These are phyloP conservation scores for Echria macrotheca DNA, from an alignment of 495 filamentous ascomycete species.

Conservation along the genomic window DNA sequence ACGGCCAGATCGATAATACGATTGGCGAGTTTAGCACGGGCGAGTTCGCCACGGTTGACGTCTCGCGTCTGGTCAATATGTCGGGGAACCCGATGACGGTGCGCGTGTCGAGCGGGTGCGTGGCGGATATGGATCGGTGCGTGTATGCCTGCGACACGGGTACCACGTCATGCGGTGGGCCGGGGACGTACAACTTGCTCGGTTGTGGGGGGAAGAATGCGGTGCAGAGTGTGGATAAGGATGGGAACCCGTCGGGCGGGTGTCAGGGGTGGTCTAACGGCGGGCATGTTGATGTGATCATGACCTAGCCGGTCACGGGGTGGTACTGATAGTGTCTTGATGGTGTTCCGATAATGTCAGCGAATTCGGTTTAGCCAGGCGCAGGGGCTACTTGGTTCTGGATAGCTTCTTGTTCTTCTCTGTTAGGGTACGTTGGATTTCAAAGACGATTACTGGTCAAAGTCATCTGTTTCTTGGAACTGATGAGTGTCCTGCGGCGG, in stretches of 20 bases:
- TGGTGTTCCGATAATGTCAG: too few relatives aligned
- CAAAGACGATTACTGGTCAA: too few relatives aligned
- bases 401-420: too few relatives aligned
- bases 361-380: too few relatives aligned
- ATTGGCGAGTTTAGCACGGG: slow-evolving; percentile 34
- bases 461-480: too few relatives aligned
- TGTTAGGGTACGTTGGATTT: too few relatives aligned
- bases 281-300: slow-evolving; percentile 19
- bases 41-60: slow-evolving; percentile 27
- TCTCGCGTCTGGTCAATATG: slow-evolving; percentile 37
- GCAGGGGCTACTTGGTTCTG: too few relatives aligned
- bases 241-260: slow-evolving; percentile 24
- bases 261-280: slow-evolving; percentile 26
- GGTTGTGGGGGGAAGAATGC: slow-evolving; percentile 19
- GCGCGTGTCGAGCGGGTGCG: slow-evolving; percentile 11
- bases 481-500: too few relatives aligned
- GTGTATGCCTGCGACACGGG: slow-evolving; percentile 15
- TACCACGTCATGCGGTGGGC: slow-evolving; percentile 15
- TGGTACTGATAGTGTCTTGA: too few relatives aligned
- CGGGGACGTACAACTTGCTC: slow-evolving; percentile 18
- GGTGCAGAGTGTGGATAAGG: slow-evolving; percentile 9
- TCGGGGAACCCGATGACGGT: slow-evolving; percentile 28
- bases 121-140: slow-evolving; percentile 20
- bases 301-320: too few relatives aligned
- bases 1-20: slow-evolving; percentile 34